Percentiles rank a stretch among this genome's conserved stretches.
phyloP scores from a whole-genome alignment of 2,329 filamentous ascomycete species.

The Cadophora luteo-olivacea region DNA sequence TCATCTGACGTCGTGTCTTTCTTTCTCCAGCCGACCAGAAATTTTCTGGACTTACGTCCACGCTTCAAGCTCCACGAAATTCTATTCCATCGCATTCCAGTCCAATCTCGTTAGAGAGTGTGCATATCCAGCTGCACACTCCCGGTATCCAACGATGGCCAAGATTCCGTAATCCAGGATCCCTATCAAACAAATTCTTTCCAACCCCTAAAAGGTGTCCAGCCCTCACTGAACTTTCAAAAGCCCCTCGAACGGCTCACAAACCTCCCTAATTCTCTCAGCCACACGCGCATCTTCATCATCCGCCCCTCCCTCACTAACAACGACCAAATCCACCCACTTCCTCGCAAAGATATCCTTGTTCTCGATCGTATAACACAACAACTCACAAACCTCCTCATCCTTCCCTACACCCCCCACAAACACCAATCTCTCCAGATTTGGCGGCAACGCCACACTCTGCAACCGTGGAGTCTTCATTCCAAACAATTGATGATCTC shows the following conservation, averaged over 20 bases:
- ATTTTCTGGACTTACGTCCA: not conserved
- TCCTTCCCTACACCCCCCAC: slow-evolving; percentile 54
- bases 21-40: not conserved
- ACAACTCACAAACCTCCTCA: slow-evolving; percentile 54
- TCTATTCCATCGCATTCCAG: not conserved
- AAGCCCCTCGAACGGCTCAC: slow-evolving; percentile 13
- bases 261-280: slow-evolving; percentile 14
- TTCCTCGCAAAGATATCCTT: slow-evolving; percentile 48
- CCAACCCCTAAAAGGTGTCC: not conserved
- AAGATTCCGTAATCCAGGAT: not conserved
- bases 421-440: slow-evolving; percentile 54
- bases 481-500: slow-evolving; percentile 57
- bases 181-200: not conserved
- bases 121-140: not conserved
- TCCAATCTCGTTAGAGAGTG: not conserved
- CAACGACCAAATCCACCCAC: slow-evolving; percentile 48
- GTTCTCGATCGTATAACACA: slow-evolving; percentile 51
- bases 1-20: not conserved
- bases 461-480: slow-evolving; percentile 52
- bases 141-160: not conserved
- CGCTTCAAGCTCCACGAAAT: not conserved
- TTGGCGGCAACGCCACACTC: slow-evolving; percentile 55
- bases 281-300: not conserved
- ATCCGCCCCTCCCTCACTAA: not conserved
- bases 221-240: slow-evolving; percentile 5